Base-by-base conservation (phyloP, 305 asterid species). In the Rubia tinctorum region DNA sequence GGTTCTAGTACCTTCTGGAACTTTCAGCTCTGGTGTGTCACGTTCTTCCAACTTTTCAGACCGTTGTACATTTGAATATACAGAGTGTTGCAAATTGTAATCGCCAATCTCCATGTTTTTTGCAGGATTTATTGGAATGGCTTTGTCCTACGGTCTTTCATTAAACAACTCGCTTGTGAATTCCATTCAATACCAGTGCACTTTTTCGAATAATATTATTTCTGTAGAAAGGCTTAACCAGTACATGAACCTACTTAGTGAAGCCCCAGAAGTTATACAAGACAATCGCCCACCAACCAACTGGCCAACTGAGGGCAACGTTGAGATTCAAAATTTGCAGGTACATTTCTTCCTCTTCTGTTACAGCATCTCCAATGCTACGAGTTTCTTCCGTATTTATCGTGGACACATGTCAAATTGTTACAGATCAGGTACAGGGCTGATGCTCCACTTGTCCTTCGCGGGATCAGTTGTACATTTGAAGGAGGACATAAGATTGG, bases 41-140 rank as follows among this genome's bases (percentile, higher is more conserved):
- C n/a, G n/a, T n/a, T n/a, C n/a, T n/a, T n/a, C n/a, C n/a, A n/a
- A n/a, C n/a, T n/a, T n/a, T n/a, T n/a, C n/a, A n/a, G n/a, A n/a
- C n/a, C n/a, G n/a, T n/a, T n/a, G n/a, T n/a, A n/a, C n/a, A n/a
- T n/a, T n/a, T n/a, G n/a, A n/a, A n/a, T n/a, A n/a, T n/a, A n/a
- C n/a, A n/a, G n/a, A n/a, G n/a, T n/a, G n/a, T n/a, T n/a, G n/a
- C n/a, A n/a, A n/a, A n/a, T n/a, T n/a, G n/a, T n/a, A n/a, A n/a
- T n/a, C n/a, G n/a, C n/a, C n/a, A n/a, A n/a, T n/a, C n/a, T n/a
- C n/a, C n/a, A n/a, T n/a, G n/a, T n/a, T n/a, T n/a, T n/a, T n/a
- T n/a, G 87, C 95, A 93, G 97, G 97, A 49, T 94, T 91, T 75
- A 90, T 90, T 70, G 99, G 99, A 78, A 90, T 95, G 99, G 96